phyloP scores from a whole-genome alignment of 228 moss, liverwort and hornwort species.

The Sphagnum magellanicum region DNA sequence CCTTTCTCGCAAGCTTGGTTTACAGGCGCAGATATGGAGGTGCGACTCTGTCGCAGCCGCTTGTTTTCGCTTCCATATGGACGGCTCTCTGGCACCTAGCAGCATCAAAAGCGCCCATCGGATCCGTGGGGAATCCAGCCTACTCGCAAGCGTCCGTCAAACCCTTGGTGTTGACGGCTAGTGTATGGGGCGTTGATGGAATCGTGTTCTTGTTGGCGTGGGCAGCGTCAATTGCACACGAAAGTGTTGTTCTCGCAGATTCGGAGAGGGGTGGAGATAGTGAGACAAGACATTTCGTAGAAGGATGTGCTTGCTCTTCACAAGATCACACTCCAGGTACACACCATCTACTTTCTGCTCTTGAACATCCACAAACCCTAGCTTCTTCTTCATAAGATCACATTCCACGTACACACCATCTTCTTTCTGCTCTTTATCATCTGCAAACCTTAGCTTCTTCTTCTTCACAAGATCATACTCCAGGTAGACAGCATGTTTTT shows the following conservation, averaged over 20 bases:
- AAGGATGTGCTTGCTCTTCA: constrained; percentile 2
- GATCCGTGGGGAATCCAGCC: constrained; percentile 22
- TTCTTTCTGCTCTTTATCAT: no score
- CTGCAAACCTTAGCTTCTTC: no score
- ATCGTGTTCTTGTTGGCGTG: constrained; percentile 24
- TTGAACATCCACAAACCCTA: no score
- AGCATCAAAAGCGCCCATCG: constrained; percentile 13
- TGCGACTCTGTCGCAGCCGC: constrained; percentile 18
- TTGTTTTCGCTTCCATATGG: constrained; percentile 20
- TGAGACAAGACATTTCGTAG: background rate
- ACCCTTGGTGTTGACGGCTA: constrained; percentile 19
- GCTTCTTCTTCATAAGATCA: no score
- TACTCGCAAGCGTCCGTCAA: constrained; percentile 16
- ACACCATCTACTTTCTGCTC: no score
- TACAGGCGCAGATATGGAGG: constrained; percentile 20
- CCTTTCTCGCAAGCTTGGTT: constrained; percentile 8
- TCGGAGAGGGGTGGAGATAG: background rate
- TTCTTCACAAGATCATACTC: no score
- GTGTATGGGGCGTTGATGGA: constrained; percentile 26
- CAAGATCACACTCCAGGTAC: background rate
- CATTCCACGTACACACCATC: no score
- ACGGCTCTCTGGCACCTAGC: constrained; percentile 15
- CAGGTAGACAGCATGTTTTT: no score
- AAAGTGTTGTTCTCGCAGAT: constrained; percentile 15
- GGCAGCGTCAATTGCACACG: constrained; percentile 19